phyloP scores from a whole-genome alignment of 2,329 filamentous ascomycete genomes.

The Fusarium pseudonygamai region DNA sequence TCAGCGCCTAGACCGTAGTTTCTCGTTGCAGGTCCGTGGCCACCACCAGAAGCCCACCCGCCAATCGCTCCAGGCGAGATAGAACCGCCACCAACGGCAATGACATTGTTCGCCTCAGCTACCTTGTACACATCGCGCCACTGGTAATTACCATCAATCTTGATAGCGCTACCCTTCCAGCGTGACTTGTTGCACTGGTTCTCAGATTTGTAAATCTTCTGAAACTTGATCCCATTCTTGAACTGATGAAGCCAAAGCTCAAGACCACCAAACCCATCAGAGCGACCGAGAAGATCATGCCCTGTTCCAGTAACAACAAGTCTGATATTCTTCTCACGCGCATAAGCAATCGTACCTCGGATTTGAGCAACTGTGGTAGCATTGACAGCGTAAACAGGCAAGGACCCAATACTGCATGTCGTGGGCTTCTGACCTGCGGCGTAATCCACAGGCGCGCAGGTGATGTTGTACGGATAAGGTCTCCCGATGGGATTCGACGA shows the following conservation, averaged over 20 bases:
- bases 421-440: slow-evolving; percentile 9
- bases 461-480: slow-evolving; percentile 33
- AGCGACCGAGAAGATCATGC: slow-evolving; percentile 25
- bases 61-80: slow-evolving; percentile 27
- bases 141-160: slow-evolving; percentile 22
- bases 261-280: slow-evolving; percentile 23
- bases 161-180: slow-evolving; percentile 20
- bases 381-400: slow-evolving; percentile 22
- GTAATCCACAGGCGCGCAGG: slow-evolving; percentile 25
- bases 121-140: slow-evolving; percentile 32
- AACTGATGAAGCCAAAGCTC: slow-evolving; percentile 28
- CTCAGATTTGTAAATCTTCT: not conserved
- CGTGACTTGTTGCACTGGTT: not conserved
- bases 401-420: slow-evolving; percentile 21
- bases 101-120: slow-evolving; percentile 17
- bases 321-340: not conserved
- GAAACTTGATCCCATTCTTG: slow-evolving; percentile 14
- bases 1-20: slow-evolving; percentile 28
- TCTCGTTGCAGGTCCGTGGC: slow-evolving; percentile 25
- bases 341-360: not conserved
- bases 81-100: slow-evolving; percentile 26
- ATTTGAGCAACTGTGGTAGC: slow-evolving; percentile 16
- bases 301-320: slow-evolving; percentile 27
- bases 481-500: slow-evolving; percentile 28
- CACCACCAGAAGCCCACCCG: slow-evolving; percentile 26